phyloP scores from a whole-genome alignment of 805 yeast species.

The Blastobotrys parvus region DNA sequence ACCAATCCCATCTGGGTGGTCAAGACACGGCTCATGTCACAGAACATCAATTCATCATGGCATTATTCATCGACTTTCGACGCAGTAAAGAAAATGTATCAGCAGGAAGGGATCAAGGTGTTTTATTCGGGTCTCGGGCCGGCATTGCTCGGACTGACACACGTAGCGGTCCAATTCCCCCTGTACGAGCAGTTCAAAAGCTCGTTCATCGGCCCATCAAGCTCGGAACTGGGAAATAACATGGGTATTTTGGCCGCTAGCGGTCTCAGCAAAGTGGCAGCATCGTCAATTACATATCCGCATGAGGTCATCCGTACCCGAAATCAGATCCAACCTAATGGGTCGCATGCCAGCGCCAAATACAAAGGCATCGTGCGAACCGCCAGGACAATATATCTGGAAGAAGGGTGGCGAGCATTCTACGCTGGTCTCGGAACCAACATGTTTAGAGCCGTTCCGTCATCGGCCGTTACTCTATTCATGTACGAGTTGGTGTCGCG shows the following conservation, averaged over 20 bases:
- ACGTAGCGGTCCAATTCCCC: conserved; percentile 95
- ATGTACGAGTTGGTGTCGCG: conserved; percentile 57
- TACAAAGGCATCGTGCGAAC: conserved; percentile 31
- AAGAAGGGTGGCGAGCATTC: conserved; percentile 75
- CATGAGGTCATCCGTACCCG: conserved; percentile 92
- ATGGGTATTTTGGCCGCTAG: conserved; percentile 46
- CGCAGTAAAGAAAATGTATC: conserved; percentile 73
- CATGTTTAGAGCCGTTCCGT: conserved; percentile 84
- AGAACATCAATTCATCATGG: conserved; percentile 26
- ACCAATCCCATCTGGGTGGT: conserved; percentile 98
- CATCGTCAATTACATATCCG: conserved; percentile 84
- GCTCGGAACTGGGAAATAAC: conserved; percentile 14
- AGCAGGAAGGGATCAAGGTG: conserved; percentile 67
- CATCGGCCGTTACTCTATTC: conserved; percentile 89
- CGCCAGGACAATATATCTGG: conserved; percentile 36
- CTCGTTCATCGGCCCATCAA: conserved; percentile 30
- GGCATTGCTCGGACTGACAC: conserved; percentile 80
- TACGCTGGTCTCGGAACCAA: conserved; percentile 87
- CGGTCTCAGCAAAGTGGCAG: conserved; percentile 76
- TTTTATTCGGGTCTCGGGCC: conserved; percentile 89
- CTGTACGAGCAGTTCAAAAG: conserved; percentile 74
- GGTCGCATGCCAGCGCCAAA: conserved; percentile 14
- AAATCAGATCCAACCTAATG: conserved; percentile 50
- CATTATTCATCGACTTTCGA: conserved; percentile 71
- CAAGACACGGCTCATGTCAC: conserved; percentile 85